Evolutionary conservation across 1,284 basidiomycete species (phyloP).

Genomic region (Xerocomus nothofagi): DNA sequence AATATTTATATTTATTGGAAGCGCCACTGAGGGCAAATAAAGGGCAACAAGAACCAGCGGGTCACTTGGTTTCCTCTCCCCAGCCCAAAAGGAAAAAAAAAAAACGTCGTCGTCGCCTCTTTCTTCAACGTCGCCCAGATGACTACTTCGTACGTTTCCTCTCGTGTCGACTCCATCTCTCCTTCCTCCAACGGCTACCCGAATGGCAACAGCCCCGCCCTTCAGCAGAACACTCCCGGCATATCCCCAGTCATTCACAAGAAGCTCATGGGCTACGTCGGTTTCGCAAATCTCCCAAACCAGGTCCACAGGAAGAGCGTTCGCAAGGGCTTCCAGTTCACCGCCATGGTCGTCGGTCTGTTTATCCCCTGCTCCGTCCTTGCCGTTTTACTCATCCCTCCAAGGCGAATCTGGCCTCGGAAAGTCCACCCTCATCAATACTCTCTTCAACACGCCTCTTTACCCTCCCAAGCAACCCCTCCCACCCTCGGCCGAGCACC

Average conservation of each 20-base stretch:
- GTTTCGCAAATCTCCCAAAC: slow-evolving; percentile 93
- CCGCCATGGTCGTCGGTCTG: slow-evolving; percentile 94
- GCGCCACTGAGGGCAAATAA: slow-evolving; percentile 35
- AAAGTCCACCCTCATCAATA: slow-evolving; percentile 97
- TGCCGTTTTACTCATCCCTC: slow-evolving; percentile 15
- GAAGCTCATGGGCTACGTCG: slow-evolving; percentile 90
- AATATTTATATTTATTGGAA: slow-evolving; percentile 11
- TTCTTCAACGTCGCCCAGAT: slow-evolving; percentile 43
- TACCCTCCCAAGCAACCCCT: slow-evolving; percentile 85
- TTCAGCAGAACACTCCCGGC: slow-evolving; percentile 45
- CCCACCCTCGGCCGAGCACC: slow-evolving; percentile 80
- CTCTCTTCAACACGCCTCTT: slow-evolving; percentile 92
- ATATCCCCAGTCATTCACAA: slow-evolving; percentile 75
- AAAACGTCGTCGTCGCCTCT: slow-evolving; percentile 34
- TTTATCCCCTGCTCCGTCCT: slow-evolving; percentile 25
- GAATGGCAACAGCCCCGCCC: slow-evolving; percentile 62
- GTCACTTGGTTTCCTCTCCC: slow-evolving; percentile 52
- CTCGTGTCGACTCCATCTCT: slow-evolving; percentile 58
- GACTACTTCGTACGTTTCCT: slow-evolving; percentile 71
- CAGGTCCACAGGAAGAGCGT: slow-evolving; percentile 97
- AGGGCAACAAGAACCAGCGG: slow-evolving; percentile 30
- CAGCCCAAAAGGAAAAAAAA: slow-evolving; percentile 49
- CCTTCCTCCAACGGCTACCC: slow-evolving; percentile 52
- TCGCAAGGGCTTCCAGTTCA: slow-evolving; percentile 96
- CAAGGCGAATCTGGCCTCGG: slow-evolving; percentile 95